Evolutionary conservation across 164 flowering plant genomes (phyloP), one percentile per base, ranked within the genome.

Genomic region (Dillenia suffruticosa): DNA sequence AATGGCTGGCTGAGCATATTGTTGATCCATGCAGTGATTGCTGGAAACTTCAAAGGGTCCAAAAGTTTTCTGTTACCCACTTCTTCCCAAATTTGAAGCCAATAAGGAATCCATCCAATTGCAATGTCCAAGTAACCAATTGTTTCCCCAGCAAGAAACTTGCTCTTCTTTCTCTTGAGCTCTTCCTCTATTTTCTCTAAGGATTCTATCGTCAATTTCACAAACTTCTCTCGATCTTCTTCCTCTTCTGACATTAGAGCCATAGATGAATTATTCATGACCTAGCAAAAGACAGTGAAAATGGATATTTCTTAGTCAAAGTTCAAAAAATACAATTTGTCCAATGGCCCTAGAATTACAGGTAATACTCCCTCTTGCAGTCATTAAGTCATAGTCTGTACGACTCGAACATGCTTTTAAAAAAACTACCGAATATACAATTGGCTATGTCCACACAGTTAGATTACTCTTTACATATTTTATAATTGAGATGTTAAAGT

Each of bases 71-170:
- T 64, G 14, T 54, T 55, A 9, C 71, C 77, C 19, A 66, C 73
- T 62, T 73, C 73, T 40, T 73, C 72, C 46, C 54, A 65, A 16
- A 66, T 63, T 2, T 67, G 68, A 26, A 74, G 49, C 68, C 61
- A 59, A 50, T 66, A 17, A 46, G 70, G 46, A 12, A 69, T 56
- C 77, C 77, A 70, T 1, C 68, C 78, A 14, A 75, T 0, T 24
- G 48, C 65, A 56, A 75, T 19, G 56, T 75, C 79, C 63, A 75
- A 14, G 52, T 58, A 69, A 55, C 73, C 76, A 56, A 71, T 64
- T 3, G 12, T 56, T 13, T 63, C 75, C 14, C 75, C 73, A 13
- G 68, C 73, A 59, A 75, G 62, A 54, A 68, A 59, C 13, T 17
- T 43, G 45, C 61, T 66, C 13, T 17, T 43, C 49, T 64, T 66